Evolutionary conservation across 495 filamentous ascomycete genomes (phyloP).

Genomic region (Penicillium cinerascens): DNA sequence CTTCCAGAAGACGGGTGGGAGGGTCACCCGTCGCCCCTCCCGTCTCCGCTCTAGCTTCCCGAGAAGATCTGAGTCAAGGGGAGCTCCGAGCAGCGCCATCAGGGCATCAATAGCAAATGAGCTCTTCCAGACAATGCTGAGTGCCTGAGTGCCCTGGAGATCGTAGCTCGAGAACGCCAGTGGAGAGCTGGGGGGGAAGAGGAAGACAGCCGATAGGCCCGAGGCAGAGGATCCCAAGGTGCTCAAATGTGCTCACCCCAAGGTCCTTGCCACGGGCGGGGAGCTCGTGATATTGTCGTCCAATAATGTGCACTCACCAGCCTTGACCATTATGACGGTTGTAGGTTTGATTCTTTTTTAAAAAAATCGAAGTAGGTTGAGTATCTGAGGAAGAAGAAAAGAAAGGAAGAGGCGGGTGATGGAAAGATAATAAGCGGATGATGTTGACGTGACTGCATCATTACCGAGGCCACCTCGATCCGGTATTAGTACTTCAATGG

Average conservation of each 20-base stretch:
- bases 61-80: not conserved
- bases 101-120: not conserved
- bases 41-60: not conserved
- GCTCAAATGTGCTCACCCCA: constrained; percentile 54
- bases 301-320: constrained; percentile 60
- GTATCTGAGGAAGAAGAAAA: constrained; percentile 13
- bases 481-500: not conserved
- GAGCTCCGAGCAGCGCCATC: too few relatives aligned
- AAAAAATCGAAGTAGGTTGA: constrained; percentile 8
- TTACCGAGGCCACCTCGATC: not conserved
- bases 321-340: constrained; percentile 86
- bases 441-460: constrained; percentile 30
- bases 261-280: constrained; percentile 24
- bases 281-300: not conserved
- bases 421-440: constrained; percentile 31
- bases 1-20: constrained; percentile 12
- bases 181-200: constrained; percentile 12
- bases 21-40: not conserved
- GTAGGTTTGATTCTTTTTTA: constrained; percentile 10
- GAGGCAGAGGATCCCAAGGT: constrained; percentile 36
- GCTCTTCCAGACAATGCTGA: not conserved
- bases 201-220: constrained; percentile 34
- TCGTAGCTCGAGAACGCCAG: not conserved
- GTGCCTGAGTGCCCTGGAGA: not conserved
- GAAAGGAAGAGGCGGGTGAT: constrained; percentile 9